phyloP scores from a whole-genome alignment of 2,329 filamentous ascomycete genomes.

The Apiospora hydei region DNA sequence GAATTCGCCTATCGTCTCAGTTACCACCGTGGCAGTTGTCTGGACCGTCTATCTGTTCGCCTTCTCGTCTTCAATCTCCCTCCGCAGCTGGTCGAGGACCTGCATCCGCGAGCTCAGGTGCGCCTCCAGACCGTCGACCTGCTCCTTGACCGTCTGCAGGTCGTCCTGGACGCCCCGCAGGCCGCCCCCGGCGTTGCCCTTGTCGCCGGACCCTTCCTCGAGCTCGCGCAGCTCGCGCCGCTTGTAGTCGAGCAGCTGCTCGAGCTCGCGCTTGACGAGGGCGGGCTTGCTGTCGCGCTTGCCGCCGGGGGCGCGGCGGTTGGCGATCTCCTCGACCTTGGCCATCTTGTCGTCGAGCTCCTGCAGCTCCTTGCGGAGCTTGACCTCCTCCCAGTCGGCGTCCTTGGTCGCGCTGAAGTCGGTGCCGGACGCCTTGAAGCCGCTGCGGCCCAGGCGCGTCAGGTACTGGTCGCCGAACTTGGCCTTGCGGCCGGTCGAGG shows the following conservation, averaged over 20 bases:
- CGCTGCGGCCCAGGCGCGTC: slow-evolving; percentile 84
- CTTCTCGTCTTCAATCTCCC: slow-evolving; percentile 90
- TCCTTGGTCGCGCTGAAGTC: slow-evolving; percentile 89
- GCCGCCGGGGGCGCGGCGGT: slow-evolving; percentile 63
- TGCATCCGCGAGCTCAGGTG: slow-evolving; percentile 82
- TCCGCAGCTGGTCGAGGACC: slow-evolving; percentile 76
- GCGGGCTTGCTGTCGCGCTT: slow-evolving; percentile 83
- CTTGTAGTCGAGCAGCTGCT: slow-evolving; percentile 96
- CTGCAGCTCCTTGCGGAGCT: slow-evolving; percentile 88
- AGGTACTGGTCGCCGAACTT: slow-evolving; percentile 98
- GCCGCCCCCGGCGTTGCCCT: slow-evolving; percentile 72
- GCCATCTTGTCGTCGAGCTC: slow-evolving; percentile 90
- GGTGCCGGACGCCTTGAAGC: slow-evolving; percentile 83
- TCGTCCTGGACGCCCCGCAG: slow-evolving; percentile 85
- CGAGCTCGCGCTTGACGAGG: slow-evolving; percentile 90
- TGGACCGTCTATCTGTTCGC: slow-evolving; percentile 48
- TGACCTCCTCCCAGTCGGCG: slow-evolving; percentile 92
- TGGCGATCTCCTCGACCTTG: slow-evolving; percentile 77
- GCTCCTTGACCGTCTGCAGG: slow-evolving; percentile 88
- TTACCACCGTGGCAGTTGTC: background rate
- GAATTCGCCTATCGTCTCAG: background rate
- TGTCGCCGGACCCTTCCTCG: slow-evolving; percentile 71
- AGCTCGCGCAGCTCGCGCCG: slow-evolving; percentile 77
- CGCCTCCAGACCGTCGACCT: slow-evolving; percentile 87
- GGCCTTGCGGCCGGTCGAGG: slow-evolving; percentile 86